These are phyloP conservation scores for Amanita molliuscula DNA, from an alignment of 768 basidiomycete genomes.

Conservation along the genomic window DNA sequence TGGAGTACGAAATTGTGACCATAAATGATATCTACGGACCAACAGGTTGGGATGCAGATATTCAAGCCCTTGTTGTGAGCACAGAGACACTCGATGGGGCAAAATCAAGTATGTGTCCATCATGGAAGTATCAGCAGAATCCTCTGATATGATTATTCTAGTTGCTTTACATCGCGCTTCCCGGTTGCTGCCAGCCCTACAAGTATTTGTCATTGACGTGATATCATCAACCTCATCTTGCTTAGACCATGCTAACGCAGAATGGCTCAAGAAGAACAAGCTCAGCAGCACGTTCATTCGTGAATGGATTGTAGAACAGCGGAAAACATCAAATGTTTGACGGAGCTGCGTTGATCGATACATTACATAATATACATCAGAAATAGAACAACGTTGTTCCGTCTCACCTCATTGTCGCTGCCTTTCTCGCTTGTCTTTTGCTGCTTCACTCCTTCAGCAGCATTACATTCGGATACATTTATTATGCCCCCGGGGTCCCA, in stretches of 20 bases:
- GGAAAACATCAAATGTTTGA: background rate
- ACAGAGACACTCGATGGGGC: conserved; percentile 80
- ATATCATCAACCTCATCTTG: conserved; percentile 59
- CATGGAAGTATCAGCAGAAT: background rate
- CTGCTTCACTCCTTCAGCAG: conserved; percentile 8
- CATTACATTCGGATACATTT: background rate
- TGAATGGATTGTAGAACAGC: conserved; percentile 59
- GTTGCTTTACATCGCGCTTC: conserved; percentile 55
- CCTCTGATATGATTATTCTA: conserved; percentile 16
- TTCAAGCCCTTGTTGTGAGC: conserved; percentile 91
- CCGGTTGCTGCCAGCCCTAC: conserved; percentile 46
- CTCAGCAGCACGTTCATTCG: conserved; percentile 94
- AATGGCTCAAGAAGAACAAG: conserved; percentile 67
- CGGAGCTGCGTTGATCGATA: background rate
- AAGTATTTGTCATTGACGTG: conserved; percentile 79
- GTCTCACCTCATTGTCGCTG: background rate
- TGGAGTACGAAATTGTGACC: conserved; percentile 59
- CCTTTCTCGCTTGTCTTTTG: background rate
- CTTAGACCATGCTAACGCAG: conserved; percentile 56
- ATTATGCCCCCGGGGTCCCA: background rate
- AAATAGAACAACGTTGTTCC: background rate
- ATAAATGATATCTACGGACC: conserved; percentile 88
- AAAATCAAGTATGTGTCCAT: conserved; percentile 44
- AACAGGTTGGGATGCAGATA: conserved; percentile 74
- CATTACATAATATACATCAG: background rate